These are phyloP conservation scores for Aspergillus puulaauensis DNA, from an alignment of 2,329 filamentous ascomycete species.

Conservation along the genomic window DNA sequence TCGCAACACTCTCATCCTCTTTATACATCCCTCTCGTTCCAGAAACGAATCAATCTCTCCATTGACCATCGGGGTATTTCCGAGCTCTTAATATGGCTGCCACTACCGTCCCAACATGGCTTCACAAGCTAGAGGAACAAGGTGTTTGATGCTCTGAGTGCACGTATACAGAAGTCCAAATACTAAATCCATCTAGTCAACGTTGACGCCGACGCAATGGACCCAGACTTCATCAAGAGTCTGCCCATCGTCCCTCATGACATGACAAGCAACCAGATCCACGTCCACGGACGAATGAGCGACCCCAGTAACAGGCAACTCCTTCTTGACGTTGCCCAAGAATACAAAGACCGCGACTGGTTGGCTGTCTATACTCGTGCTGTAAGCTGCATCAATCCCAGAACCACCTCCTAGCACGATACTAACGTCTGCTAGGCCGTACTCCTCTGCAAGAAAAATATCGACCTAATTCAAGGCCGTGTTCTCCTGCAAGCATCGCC, in stretches of 20 bases:
- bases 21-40: not conserved
- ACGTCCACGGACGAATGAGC: slow-evolving; percentile 1
- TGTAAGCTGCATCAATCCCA: not conserved
- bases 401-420: not conserved
- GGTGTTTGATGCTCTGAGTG: not conserved
- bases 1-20: too few relatives aligned
- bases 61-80: not conserved
- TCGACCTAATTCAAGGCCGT: slow-evolving; percentile 48
- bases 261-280: slow-evolving; percentile 7
- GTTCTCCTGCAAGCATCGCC: slow-evolving; percentile 52
- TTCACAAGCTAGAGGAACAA: slow-evolving; percentile 3
- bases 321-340: not conserved
- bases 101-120: not conserved
- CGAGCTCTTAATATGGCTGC: not conserved
- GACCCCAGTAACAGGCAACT: not conserved
- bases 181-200: not conserved
- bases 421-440: not conserved
- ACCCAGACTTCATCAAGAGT: not conserved
- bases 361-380: not conserved
- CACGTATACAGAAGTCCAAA: too few relatives aligned
- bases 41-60: not conserved
- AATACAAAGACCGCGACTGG: not conserved
- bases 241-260: not conserved
- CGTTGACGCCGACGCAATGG: slow-evolving; percentile 3
- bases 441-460: slow-evolving; percentile 29